These are phyloP conservation scores for Henningerozyma blattae DNA, from an alignment of 805 yeast species.

Conservation along the genomic window DNA sequence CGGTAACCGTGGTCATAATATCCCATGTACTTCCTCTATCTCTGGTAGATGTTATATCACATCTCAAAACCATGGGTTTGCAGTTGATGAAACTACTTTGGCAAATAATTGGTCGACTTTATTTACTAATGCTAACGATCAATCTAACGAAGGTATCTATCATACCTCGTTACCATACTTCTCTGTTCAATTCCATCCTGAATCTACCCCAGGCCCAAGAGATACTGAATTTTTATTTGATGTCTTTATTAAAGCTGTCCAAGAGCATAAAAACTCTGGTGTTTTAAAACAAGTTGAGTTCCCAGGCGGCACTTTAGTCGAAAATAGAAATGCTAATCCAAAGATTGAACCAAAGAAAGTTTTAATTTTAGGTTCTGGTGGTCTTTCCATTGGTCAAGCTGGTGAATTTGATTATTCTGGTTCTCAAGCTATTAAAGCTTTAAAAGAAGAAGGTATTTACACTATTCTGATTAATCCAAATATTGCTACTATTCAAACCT, in stretches of 20 bases:
- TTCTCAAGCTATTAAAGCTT: slow-evolving; percentile 96
- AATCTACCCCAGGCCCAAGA: slow-evolving; percentile 98
- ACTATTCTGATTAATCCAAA: slow-evolving; percentile 94
- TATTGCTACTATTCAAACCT: slow-evolving; percentile 96
- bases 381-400: slow-evolving; percentile 96
- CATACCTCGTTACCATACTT: slow-evolving; percentile 78
- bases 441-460: slow-evolving; percentile 95
- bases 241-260: slow-evolving; percentile 74
- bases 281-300: slow-evolving; percentile 61
- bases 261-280: slow-evolving; percentile 43
- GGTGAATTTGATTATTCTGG: slow-evolving; percentile 99
- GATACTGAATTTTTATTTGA: slow-evolving; percentile 97
- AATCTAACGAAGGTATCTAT: slow-evolving; percentile 97
- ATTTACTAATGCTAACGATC: slow-evolving; percentile 92
- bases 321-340: slow-evolving; percentile 66
- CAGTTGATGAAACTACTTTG: slow-evolving; percentile 77
- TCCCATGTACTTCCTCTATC: slow-evolving; percentile 81
- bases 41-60: slow-evolving; percentile 97
- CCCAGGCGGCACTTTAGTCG: slow-evolving; percentile 80
- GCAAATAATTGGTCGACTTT: slow-evolving; percentile 80
- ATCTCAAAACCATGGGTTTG: slow-evolving; percentile 97
- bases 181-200: slow-evolving; percentile 99
- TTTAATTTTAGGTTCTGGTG: slow-evolving; percentile 93
- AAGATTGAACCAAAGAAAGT: slow-evolving; percentile 81
- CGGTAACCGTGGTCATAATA: slow-evolving; percentile 99